These are phyloP conservation scores for Cyberlindnera xylosilytica DNA, from an alignment of 805 yeast species.

Conservation along the genomic window DNA sequence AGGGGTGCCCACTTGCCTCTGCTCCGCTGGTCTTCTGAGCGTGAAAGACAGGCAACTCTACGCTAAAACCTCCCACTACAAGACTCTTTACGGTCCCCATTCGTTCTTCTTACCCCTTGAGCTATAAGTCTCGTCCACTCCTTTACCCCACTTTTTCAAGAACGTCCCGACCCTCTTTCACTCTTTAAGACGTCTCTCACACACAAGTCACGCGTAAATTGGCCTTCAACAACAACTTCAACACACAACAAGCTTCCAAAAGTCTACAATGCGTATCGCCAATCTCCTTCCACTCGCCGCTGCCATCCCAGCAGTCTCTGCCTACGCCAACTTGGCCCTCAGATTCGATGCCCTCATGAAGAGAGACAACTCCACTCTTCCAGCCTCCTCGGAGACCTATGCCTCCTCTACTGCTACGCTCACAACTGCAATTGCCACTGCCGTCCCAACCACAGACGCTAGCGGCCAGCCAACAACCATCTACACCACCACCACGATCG, in stretches of 20 bases:
- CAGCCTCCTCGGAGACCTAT: slow-evolving; percentile 1
- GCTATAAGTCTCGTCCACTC: slow-evolving; percentile 29
- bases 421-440: slow-evolving; percentile 21
- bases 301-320: slow-evolving; percentile 17
- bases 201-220: not conserved
- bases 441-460: slow-evolving; percentile 22
- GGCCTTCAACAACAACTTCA: too few relatives aligned
- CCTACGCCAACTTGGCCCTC: slow-evolving; percentile 25
- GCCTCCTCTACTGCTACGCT: slow-evolving; percentile 6
- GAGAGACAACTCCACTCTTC: slow-evolving; percentile 18
- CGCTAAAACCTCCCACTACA: not conserved
- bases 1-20: not conserved
- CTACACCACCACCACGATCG: slow-evolving; percentile 41
- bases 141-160: slow-evolving; percentile 13
- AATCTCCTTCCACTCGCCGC: slow-evolving; percentile 15
- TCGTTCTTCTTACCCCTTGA: slow-evolving; percentile 9
- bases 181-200: not conserved
- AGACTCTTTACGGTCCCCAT: not conserved
- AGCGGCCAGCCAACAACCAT: slow-evolving; percentile 39
- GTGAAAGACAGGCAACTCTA: not conserved
- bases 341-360: slow-evolving; percentile 23
- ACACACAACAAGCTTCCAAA: not conserved
- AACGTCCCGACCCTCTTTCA: slow-evolving; percentile 1
- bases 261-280: slow-evolving; percentile 14
- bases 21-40: not conserved